Conservation (phyloP, 1,284 basidiomycete genomes). For the Sphaerobolus stellatus region DNA sequence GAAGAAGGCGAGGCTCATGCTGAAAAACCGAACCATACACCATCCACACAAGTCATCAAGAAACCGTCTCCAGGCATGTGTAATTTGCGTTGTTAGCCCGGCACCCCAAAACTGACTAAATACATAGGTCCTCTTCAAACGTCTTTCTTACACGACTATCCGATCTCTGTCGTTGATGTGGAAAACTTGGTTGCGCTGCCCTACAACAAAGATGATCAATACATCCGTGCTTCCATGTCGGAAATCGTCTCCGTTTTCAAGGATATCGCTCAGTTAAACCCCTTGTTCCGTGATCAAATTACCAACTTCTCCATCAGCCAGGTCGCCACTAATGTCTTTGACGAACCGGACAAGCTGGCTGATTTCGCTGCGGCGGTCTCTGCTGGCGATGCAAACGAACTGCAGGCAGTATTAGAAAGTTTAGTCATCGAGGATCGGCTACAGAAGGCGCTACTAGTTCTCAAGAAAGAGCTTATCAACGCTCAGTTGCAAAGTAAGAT, state of each 20-base stretch:
- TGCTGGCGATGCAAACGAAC: slow-evolving; percentile 85
- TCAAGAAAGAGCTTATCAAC: slow-evolving; percentile 99
- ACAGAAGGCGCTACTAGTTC: slow-evolving; percentile 86
- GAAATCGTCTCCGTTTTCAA: slow-evolving; percentile 99
- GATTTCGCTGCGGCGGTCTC: slow-evolving; percentile 98
- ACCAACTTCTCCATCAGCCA: slow-evolving; percentile 97
- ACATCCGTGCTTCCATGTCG: slow-evolving; percentile 93
- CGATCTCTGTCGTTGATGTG: slow-evolving; percentile 90
- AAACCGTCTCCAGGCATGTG: slow-evolving; percentile 1
- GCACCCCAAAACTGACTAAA: neutral
- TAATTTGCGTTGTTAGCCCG: neutral
- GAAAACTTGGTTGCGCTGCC: slow-evolving; percentile 80
- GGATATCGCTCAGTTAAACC: slow-evolving; percentile 96
- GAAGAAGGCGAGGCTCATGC: too few species aligned
- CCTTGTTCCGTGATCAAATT: slow-evolving; percentile 97
- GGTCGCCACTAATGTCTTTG: slow-evolving; percentile 95
- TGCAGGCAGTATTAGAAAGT: slow-evolving; percentile 93
- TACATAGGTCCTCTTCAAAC: slow-evolving; percentile 70
- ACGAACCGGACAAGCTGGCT: slow-evolving; percentile 97
- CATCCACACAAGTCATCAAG: too few species aligned
- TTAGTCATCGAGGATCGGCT: slow-evolving; percentile 87
- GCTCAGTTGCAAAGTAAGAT: slow-evolving; percentile 96
- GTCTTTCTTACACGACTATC: slow-evolving; percentile 87
- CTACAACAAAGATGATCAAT: slow-evolving; percentile 91
- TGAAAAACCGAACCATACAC: too few species aligned